phyloP scores from a whole-genome alignment of 2,329 filamentous ascomycete species.

The Alternaria sp. region DNA sequence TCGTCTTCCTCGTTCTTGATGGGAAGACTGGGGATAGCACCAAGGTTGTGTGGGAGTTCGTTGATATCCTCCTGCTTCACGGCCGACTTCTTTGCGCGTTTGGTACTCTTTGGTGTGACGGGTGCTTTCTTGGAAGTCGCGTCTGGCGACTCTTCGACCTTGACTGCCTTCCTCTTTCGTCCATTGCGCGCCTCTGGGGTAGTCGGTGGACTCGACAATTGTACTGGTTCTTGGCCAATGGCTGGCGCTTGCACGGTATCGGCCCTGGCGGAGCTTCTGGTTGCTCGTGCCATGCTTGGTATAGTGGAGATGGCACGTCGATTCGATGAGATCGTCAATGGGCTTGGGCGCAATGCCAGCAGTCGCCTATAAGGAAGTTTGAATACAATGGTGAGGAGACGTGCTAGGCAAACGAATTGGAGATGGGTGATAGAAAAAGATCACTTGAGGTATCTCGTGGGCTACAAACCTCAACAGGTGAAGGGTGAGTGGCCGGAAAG shows the following conservation, averaged over 20 bases:
- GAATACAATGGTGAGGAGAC: background rate
- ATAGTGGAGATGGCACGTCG: background rate
- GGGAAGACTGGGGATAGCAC: slow-evolving; percentile 33
- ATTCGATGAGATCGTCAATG: slow-evolving; percentile 3
- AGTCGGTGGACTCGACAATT: slow-evolving; percentile 53
- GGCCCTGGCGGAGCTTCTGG: slow-evolving; percentile 34
- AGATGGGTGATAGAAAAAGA: background rate
- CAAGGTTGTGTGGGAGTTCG: slow-evolving; percentile 65
- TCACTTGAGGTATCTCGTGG: background rate
- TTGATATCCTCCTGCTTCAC: slow-evolving; percentile 51
- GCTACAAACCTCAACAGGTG: background rate
- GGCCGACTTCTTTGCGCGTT: slow-evolving; percentile 45
- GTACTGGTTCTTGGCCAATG: slow-evolving; percentile 34
- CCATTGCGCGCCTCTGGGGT: slow-evolving; percentile 44
- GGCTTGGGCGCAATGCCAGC: slow-evolving; percentile 2
- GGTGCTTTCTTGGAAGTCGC: slow-evolving; percentile 4
- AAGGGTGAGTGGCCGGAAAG: slow-evolving; percentile 6
- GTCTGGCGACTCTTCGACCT: slow-evolving; percentile 21
- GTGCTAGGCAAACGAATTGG: background rate
- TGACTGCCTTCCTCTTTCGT: slow-evolving; percentile 36
- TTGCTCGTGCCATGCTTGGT: slow-evolving; percentile 39
- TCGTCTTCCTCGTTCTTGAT: slow-evolving; percentile 12
- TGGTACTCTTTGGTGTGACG: slow-evolving; percentile 36
- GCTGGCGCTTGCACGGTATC: slow-evolving; percentile 12
- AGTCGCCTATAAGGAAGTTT: slow-evolving; percentile 18